A percentile compares a stretch with the other conserved stretches of the same genome.
Conservation (phyloP, 306 rosid genomes). For the Vachellia collinsii region DNA sequence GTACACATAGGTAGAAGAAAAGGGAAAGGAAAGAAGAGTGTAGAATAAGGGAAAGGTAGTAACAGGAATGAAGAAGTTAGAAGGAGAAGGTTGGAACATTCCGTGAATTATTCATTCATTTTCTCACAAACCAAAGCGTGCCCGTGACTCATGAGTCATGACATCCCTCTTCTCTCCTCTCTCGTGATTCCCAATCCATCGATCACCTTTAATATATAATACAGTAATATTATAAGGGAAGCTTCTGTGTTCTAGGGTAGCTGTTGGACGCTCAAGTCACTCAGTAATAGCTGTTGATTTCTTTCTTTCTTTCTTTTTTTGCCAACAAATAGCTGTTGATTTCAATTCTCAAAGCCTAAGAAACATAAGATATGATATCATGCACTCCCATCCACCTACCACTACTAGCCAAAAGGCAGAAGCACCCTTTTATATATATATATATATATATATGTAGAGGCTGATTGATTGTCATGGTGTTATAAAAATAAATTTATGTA, state of each 20-base stretch:
- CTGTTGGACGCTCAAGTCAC: neutral
- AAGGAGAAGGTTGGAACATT: neutral
- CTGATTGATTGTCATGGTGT: too few relatives aligned
- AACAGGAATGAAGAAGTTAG: slow-evolving; percentile 27
- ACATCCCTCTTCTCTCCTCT: too few relatives aligned
- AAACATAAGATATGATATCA: neutral
- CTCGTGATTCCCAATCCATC: too few relatives aligned
- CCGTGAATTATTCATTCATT: too few relatives aligned
- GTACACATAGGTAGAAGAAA: neutral
- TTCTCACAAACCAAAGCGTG: too few relatives aligned
- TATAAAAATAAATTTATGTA: too few relatives aligned
- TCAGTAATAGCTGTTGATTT: neutral
- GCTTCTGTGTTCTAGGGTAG: neutral
- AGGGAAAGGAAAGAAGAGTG: neutral
- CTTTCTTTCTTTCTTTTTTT: too few relatives aligned
- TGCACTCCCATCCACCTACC: neutral
- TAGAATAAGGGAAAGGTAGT: slow-evolving; percentile 5
- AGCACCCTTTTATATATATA: too few relatives aligned
- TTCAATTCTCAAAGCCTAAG: neutral
- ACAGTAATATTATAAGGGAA: neutral
- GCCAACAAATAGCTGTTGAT: neutral
- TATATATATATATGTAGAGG: too few relatives aligned
- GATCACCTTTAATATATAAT: too few relatives aligned
- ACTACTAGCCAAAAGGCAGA: too few relatives aligned
- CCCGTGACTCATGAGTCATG: too few relatives aligned